Conservation (phyloP, 495 filamentous ascomycete genomes). For the Podospora comata region DNA sequence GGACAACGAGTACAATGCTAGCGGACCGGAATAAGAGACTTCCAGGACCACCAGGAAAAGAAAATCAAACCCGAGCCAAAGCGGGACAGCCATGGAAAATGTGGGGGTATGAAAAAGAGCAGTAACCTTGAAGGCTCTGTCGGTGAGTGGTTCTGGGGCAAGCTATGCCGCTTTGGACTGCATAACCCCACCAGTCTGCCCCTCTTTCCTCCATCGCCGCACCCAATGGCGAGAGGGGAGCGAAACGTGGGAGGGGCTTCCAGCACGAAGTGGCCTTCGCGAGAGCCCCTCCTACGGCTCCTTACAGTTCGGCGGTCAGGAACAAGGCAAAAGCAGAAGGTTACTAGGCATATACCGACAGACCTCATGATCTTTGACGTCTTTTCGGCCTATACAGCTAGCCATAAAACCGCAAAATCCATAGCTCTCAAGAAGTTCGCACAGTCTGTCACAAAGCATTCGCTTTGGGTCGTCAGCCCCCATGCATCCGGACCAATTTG, state of each 20-base stretch:
- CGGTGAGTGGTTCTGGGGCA: not conserved
- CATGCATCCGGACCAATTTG: not conserved
- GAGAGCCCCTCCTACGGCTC: not conserved
- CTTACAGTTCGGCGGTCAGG: not conserved
- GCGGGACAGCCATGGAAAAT: not conserved
- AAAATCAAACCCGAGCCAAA: conserved; percentile 10
- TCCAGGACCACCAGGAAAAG: not conserved
- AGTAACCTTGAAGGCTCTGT: not conserved
- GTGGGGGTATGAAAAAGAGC: not conserved
- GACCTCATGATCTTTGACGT: no score
- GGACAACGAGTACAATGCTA: conserved; percentile 4
- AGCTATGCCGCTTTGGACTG: not conserved
- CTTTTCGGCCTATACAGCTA: not conserved
- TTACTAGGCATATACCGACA: not conserved
- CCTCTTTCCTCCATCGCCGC: not conserved
- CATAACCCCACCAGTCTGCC: not conserved
- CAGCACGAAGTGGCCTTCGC: not conserved
- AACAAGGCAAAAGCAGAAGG: not conserved
- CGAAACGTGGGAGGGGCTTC: not conserved
- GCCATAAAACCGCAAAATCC: not conserved
- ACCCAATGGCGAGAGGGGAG: not conserved
- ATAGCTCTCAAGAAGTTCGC: not conserved
- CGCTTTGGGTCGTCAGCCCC: not conserved
- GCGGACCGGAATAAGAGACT: conserved; percentile 4
- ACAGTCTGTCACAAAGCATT: not conserved